phyloP scores from a whole-genome alignment of 2,329 filamentous ascomycete species.

The Epichloe bromicola region DNA sequence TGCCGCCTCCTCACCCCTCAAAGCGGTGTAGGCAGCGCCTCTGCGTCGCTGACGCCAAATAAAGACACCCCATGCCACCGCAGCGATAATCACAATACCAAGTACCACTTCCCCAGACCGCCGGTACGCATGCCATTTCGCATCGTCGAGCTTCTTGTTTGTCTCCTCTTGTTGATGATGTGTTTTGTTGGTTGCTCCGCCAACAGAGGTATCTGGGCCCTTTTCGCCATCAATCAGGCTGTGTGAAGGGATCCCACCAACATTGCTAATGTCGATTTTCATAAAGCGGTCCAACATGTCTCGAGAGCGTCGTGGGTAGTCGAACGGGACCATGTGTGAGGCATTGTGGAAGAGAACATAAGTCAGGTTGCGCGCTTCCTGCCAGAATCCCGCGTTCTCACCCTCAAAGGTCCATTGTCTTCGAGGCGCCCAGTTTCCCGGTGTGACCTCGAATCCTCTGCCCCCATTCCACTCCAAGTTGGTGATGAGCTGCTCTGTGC shows the following conservation, averaged over 20 bases:
- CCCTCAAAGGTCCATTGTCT: constrained; percentile 91
- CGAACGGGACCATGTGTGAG: constrained; percentile 97
- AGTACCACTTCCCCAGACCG: constrained; percentile 78
- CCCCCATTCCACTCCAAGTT: constrained; percentile 87
- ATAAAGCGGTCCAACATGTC: constrained; percentile 98
- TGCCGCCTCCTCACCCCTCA: constrained; percentile 26
- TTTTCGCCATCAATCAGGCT: constrained; percentile 78
- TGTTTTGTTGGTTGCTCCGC: constrained; percentile 46
- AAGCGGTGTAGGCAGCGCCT: constrained; percentile 39
- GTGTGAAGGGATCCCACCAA: constrained; percentile 69
- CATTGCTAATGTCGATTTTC: constrained; percentile 77
- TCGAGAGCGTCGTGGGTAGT: constrained; percentile 70
- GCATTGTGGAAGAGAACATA: constrained; percentile 94
- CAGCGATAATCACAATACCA: constrained; percentile 65
- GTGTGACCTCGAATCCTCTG: constrained; percentile 77
- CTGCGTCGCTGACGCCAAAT: constrained; percentile 50
- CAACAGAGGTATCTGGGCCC: constrained; percentile 63
- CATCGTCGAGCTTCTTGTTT: constrained; percentile 64
- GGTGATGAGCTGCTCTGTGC: constrained; percentile 81
- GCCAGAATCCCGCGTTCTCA: constrained; percentile 79
- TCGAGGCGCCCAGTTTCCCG: constrained; percentile 82
- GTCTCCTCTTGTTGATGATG: constrained; percentile 39
- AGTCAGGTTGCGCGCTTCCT: constrained; percentile 86
- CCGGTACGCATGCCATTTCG: constrained; percentile 81
- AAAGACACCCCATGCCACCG: constrained; percentile 60